phyloP scores from a whole-genome alignment of 306 rosid species.

The barrel medic (Medicago truncatula) region MtrunA17r5.0-ANR NC_053043.1:32279001-32279500 shows the following conservation, averaged over 20 bases:
- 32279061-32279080: conserved; percentile 71
- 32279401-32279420: conserved; percentile 42
- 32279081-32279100: conserved; percentile 51
- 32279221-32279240: conserved; percentile 50
- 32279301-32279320: conserved; percentile 54
- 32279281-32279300: conserved; percentile 51
- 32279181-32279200: conserved; percentile 53
- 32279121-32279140: conserved; percentile 80
- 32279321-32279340: conserved; percentile 60
- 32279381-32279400: conserved; percentile 49
- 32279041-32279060: conserved; percentile 49
- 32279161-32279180: conserved; percentile 51
- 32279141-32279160: conserved; percentile 73
- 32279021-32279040: not conserved
- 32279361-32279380: conserved; percentile 54
- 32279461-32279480: conserved; percentile 59
- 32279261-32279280: conserved; percentile 56
- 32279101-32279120: conserved; percentile 46
- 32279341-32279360: conserved; percentile 76
- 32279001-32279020: conserved; percentile 75
- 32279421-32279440: not conserved
- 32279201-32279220: conserved; percentile 1
- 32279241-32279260: conserved; percentile 46
- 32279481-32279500: conserved; percentile 45
- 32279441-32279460: not conserved